These are phyloP conservation scores for Hanseniaspora pseudoguilliermondii DNA, from an alignment of 805 yeast species.

Conservation along the genomic window DNA sequence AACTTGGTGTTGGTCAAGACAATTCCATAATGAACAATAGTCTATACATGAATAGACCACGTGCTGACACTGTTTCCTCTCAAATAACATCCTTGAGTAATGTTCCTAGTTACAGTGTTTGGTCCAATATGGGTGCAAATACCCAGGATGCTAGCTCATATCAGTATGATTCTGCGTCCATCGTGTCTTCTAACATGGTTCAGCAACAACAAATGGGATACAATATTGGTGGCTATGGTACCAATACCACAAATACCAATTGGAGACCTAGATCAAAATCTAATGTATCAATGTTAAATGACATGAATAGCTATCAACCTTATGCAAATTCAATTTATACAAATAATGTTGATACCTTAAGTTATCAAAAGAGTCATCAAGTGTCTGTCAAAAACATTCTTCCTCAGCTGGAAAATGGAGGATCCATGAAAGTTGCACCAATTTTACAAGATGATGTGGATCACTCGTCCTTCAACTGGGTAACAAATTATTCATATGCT, in stretches of 20 bases:
- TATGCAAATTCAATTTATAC: slow-evolving; percentile 25
- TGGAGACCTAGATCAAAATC: slow-evolving; percentile 5
- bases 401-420: not conserved
- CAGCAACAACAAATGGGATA: slow-evolving; percentile 15
- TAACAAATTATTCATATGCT: slow-evolving; percentile 58
- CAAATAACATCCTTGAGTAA: slow-evolving; percentile 26
- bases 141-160: slow-evolving; percentile 21
- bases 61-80: slow-evolving; percentile 27
- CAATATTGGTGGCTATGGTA: not conserved
- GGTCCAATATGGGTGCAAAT: slow-evolving; percentile 16
- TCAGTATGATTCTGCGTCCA: slow-evolving; percentile 14
- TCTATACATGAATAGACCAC: slow-evolving; percentile 22
- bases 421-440: slow-evolving; percentile 19
- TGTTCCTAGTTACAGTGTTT: slow-evolving; percentile 17
- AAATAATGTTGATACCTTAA: slow-evolving; percentile 15
- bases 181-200: slow-evolving; percentile 17
- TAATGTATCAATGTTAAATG: not conserved
- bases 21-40: not conserved
- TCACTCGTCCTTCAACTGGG: slow-evolving; percentile 44
- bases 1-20: not conserved
- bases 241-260: not conserved
- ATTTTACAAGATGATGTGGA: slow-evolving; percentile 46
- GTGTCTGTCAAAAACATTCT: not conserved
- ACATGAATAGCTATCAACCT: not conserved
- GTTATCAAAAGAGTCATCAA: not conserved